Conservation (phyloP, 2,329 filamentous ascomycete species). For the Calonectria honghensis region DNA sequence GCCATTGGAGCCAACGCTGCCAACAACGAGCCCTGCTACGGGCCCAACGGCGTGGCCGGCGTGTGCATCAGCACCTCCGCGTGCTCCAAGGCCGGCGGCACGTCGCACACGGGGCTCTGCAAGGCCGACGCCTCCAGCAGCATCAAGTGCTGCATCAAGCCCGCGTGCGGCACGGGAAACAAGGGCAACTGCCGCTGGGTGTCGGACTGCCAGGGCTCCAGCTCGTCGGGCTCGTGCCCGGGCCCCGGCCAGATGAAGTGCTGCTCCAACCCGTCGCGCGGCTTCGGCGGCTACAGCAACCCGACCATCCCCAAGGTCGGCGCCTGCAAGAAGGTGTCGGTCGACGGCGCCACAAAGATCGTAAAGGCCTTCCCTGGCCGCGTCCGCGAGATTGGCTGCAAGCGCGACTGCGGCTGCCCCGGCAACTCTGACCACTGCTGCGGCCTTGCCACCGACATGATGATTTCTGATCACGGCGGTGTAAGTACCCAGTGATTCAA, state of each 20-base stretch:
- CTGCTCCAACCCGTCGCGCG: conserved; percentile 57
- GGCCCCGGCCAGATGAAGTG: conserved; percentile 63
- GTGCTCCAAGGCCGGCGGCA: conserved; percentile 62
- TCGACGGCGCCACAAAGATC: conserved; percentile 59
- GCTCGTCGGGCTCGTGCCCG: conserved; percentile 59
- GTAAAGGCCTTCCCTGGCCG: conserved; percentile 60
- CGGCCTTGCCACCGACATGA: conserved; percentile 62
- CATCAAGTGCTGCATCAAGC: conserved; percentile 66
- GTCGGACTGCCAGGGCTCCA: conserved; percentile 60
- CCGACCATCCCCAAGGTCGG: conserved; percentile 60
- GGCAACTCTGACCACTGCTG: conserved; percentile 62
- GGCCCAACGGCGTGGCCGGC: conserved; percentile 52
- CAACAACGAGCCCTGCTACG: conserved; percentile 58
- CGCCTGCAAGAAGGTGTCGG: conserved; percentile 61
- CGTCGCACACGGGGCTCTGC: conserved; percentile 61
- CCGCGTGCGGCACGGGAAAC: conserved; percentile 57
- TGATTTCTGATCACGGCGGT: conserved; percentile 62
- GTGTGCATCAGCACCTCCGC: conserved; percentile 62
- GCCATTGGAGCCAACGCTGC: conserved; percentile 50
- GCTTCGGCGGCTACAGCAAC: conserved; percentile 60
- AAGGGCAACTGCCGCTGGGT: conserved; percentile 62
- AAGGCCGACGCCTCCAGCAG: conserved; percentile 60
- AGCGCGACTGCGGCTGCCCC: conserved; percentile 58
- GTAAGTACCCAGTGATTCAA: conserved; percentile 54
- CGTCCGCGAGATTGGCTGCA: conserved; percentile 60